Evolutionary conservation across 805 yeast species (phyloP), one percentile per base, ranked within the genome.

Genomic region (Wickerhamiella vanderwaltii): DNA sequence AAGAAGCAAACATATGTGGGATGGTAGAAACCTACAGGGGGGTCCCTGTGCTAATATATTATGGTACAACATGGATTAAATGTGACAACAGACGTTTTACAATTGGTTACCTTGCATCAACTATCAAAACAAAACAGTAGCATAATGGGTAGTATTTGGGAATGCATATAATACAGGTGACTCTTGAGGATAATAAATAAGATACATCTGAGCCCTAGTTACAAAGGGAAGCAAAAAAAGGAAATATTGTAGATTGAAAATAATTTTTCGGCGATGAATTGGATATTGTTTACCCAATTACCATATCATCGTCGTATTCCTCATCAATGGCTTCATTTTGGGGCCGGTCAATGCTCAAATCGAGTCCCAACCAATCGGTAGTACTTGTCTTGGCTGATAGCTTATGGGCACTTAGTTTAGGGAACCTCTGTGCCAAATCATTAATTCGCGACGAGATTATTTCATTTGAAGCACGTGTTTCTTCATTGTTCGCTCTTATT

Each of bases 391-490:
- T 6, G 12, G 18, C 23, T 9, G 23, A 25, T 3, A 13, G 29
- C 15, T 28, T 23, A 9, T n/a, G 20, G 6, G 23, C 37, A 18
- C 25, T 39, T 23, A 38, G 29, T 4, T 39, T 29, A 4, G 48
- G 53, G 20, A 56, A 48, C 25, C 49, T 49, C 16, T 56, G 50
- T n/a, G 63, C 63, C 16, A 69, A 50, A 3, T 45, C 43, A 13
- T 51, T 50, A 15, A 72, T 54, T 38, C 62, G 62, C 2, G 52
- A 59, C 31, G 61, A 61, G 23, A 71, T 71, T 17, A 62, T 61
- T n/a, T 47, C 48, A 49, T 73, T 69, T 1, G 63, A 57, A 29
- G 54, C 48, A 24, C 65, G 60, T 23, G 70, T 64, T 11, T 58
- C 57, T 28, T 55, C 59, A 13, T 57, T 51, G 13, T 54, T 50